Evolutionary conservation across 192 early-diverging fungal species (phyloP).

Genomic region (Entomortierella parvispora): DNA sequence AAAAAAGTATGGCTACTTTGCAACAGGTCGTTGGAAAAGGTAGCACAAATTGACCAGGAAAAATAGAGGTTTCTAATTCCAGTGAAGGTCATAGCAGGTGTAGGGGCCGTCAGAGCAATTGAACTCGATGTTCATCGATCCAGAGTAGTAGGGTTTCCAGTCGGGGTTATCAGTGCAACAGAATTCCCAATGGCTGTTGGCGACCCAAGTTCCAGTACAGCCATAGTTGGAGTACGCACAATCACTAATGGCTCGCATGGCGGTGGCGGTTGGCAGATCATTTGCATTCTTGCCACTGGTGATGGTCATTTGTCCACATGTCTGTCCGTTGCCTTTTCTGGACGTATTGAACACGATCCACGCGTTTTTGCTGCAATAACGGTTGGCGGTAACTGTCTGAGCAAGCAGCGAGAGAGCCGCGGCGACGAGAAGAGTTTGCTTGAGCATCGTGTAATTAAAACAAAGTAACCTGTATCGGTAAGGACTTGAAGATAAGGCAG

Average conservation of each 20-base stretch:
- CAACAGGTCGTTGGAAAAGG: constrained; percentile 17
- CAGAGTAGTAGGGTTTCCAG: constrained; percentile 28
- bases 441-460: constrained; percentile 11
- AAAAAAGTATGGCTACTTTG: constrained; percentile 12
- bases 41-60: constrained; percentile 6
- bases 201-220: constrained; percentile 24
- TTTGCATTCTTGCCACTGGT: constrained; percentile 18
- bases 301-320: constrained; percentile 28
- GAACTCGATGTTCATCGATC: constrained; percentile 36
- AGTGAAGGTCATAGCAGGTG: constrained; percentile 28
- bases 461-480: constrained; percentile 15
- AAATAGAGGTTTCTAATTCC: constrained; percentile 18
- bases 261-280: constrained; percentile 24
- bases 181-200: constrained; percentile 29
- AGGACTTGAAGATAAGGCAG: constrained; percentile 9
- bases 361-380: constrained; percentile 26
- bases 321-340: constrained; percentile 30
- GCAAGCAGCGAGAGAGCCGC: constrained; percentile 19
- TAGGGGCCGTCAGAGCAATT: constrained; percentile 22
- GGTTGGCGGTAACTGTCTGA: constrained; percentile 18
- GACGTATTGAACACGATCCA: constrained; percentile 18
- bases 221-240: constrained; percentile 19
- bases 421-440: constrained; percentile 29
- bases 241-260: constrained; percentile 21
- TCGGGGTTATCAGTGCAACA: constrained; percentile 18